phyloP scores from a whole-genome alignment of 2,329 filamentous ascomycete species.

The Exophiala oligosperma region DNA sequence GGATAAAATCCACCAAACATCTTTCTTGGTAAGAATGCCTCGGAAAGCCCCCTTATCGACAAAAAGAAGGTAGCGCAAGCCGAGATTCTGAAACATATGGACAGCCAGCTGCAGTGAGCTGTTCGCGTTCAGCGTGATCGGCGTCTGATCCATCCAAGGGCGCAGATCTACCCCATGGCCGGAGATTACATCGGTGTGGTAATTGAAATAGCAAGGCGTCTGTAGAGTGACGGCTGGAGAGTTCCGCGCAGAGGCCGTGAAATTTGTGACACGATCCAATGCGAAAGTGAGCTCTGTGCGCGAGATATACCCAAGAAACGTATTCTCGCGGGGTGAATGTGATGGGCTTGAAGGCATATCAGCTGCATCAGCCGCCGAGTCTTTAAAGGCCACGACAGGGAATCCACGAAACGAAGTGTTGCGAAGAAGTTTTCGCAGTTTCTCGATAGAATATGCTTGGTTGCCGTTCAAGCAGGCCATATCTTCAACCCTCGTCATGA shows the following conservation, averaged over 20 bases:
- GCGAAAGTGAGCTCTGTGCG: constrained; percentile 86
- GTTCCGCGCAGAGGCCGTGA: constrained; percentile 40
- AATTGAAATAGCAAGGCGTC: constrained; percentile 73
- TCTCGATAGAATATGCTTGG: constrained; percentile 81
- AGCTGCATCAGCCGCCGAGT: neutral
- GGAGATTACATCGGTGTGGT: constrained; percentile 79
- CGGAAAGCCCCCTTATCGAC: constrained; percentile 77
- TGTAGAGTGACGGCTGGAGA: constrained; percentile 45
- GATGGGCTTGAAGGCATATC: constrained; percentile 2
- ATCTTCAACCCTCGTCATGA: constrained; percentile 93
- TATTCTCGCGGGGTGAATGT: constrained; percentile 44
- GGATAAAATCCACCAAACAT: constrained; percentile 91
- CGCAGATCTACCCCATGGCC: constrained; percentile 78
- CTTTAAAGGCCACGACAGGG: constrained; percentile 64
- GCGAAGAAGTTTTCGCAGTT: constrained; percentile 68
- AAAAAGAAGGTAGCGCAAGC: constrained; percentile 86
- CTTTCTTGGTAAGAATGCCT: constrained; percentile 93
- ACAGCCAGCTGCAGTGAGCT: constrained; percentile 81
- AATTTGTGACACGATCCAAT: constrained; percentile 57
- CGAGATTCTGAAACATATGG: constrained; percentile 91
- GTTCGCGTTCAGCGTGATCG: constrained; percentile 79
- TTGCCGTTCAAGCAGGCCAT: constrained; percentile 77
- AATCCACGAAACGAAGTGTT: constrained; percentile 84
- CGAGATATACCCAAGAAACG: constrained; percentile 90
- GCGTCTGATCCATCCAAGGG: constrained; percentile 99